Percentiles rank a stretch among this genome's conserved stretches.
These are phyloP conservation scores for Neofusicoccum kwambonambiense DNA, from an alignment of 2,329 filamentous ascomycete genomes.

Conservation along the genomic window DNA sequence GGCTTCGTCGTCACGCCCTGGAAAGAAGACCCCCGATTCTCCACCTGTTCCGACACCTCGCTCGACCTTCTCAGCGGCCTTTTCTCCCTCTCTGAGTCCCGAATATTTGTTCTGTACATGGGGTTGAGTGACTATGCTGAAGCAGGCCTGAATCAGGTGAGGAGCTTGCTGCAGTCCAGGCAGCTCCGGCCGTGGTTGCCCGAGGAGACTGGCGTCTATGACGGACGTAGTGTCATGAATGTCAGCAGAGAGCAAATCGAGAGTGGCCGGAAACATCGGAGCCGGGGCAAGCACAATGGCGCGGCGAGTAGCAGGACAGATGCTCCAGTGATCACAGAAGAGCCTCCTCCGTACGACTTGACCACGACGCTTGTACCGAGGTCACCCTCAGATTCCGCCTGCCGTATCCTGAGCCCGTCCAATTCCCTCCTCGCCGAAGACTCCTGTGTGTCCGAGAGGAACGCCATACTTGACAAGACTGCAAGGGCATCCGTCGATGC, in stretches of 20 bases:
- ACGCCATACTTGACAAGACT: background rate
- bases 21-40: background rate
- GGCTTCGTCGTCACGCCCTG: background rate
- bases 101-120: background rate
- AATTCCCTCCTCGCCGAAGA: background rate
- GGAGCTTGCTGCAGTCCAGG: background rate
- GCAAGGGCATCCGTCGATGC: background rate
- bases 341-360: background rate
- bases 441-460: background rate
- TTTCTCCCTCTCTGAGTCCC: background rate
- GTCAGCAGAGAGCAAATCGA: background rate
- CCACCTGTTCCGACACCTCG: background rate
- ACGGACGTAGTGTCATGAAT: background rate
- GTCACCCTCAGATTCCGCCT: background rate
- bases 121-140: background rate
- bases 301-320: background rate
- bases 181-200: background rate
- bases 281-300: background rate
- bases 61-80: constrained; percentile 7
- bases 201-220: background rate
- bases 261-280: background rate
- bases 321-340: background rate
- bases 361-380: background rate
- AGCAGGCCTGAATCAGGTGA: background rate
- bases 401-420: background rate